Conservation (phyloP, 805 yeast genomes). For the Nakazawaea peltata region DNA sequence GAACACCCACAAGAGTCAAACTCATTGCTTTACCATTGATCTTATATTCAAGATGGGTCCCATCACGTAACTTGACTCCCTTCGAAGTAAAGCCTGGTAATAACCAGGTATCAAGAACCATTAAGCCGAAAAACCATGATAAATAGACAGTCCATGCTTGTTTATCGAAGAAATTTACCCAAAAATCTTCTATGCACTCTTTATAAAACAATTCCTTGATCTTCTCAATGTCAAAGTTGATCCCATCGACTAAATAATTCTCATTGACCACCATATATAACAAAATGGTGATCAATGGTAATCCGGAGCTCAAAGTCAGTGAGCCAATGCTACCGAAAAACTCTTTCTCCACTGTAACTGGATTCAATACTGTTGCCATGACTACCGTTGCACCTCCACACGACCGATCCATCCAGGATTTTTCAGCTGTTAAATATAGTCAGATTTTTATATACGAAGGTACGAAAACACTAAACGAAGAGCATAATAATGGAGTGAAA, state of each 20-base stretch:
- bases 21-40: constrained; percentile 72
- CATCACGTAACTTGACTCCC: constrained; percentile 75
- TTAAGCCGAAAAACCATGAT: constrained; percentile 65
- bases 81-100: constrained; percentile 61
- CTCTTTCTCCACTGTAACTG: constrained; percentile 62
- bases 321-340: constrained; percentile 80
- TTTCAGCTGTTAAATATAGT: too few species aligned
- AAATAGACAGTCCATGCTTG: constrained; percentile 58
- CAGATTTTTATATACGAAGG: too few species aligned
- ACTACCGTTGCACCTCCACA: too few species aligned
- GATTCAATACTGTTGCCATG: constrained; percentile 60
- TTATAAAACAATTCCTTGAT: constrained; percentile 17
- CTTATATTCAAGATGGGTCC: constrained; percentile 59
- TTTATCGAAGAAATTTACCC: constrained; percentile 29
- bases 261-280: constrained; percentile 60
- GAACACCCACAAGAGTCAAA: constrained; percentile 23
- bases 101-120: constrained; percentile 51
- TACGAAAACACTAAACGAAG: too few species aligned
- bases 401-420: too few species aligned
- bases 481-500: too few species aligned
- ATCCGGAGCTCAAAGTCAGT: constrained; percentile 48
- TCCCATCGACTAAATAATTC: constrained; percentile 42
- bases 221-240: constrained; percentile 30
- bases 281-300: constrained; percentile 56
- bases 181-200: constrained; percentile 14